Conservation (phyloP, 108 stramenopile genomes). For the Parietichytrium sp. region DNA sequence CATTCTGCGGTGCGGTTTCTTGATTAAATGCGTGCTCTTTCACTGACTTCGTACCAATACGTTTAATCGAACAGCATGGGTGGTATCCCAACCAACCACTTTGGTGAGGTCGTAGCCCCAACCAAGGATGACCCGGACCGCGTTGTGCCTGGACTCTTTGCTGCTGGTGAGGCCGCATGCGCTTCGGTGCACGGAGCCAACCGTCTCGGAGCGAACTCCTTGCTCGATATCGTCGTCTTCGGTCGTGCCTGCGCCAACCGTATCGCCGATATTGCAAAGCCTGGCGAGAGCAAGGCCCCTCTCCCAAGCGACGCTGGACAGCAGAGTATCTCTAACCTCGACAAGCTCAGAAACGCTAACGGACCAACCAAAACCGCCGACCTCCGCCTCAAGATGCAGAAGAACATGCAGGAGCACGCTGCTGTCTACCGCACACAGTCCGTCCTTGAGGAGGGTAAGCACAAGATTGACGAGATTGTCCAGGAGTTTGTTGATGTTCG, state of each 20-base stretch:
- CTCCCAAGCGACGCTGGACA: conserved; percentile 77
- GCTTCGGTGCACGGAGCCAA: conserved; percentile 99
- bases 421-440: conserved; percentile 93
- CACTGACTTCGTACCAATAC: no score
- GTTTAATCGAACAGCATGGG: no score
- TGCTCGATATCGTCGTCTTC: conserved; percentile 99
- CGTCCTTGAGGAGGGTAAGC: conserved; percentile 75
- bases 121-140: conserved; percentile 74
- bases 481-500: conserved; percentile 77
- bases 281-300: conserved; percentile 76
- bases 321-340: conserved; percentile 78
- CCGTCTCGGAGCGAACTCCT: conserved; percentile 94
- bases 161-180: conserved; percentile 95
- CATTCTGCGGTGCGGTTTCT: no score
- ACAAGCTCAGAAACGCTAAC: conserved; percentile 77
- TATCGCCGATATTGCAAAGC: conserved; percentile 89
- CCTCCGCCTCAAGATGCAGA: conserved; percentile 84
- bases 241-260: conserved; percentile 93
- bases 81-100: conserved; percentile 94
- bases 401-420: conserved; percentile 96
- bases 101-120: conserved; percentile 88
- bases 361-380: conserved; percentile 79
- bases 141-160: conserved; percentile 93
- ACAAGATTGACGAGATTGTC: conserved; percentile 83
- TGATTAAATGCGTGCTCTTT: no score